Conservation (phyloP, 2,329 filamentous ascomycete species). For the Penicillium polonicum region DNA sequence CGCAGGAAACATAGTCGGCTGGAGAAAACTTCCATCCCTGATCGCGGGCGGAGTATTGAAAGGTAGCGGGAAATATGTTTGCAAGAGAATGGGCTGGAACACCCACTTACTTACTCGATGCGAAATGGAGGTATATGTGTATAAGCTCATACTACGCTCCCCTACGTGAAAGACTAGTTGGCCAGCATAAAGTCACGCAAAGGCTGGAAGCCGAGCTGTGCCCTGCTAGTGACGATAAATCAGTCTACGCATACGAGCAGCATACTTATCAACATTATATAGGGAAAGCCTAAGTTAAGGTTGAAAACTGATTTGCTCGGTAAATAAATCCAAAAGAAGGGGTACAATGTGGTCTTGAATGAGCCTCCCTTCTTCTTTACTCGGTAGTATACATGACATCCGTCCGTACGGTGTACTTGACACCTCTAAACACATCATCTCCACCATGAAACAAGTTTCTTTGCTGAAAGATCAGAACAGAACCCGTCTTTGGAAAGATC, state of each 20-base stretch:
- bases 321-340: neutral
- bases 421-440: slow-evolving; percentile 54
- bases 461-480: slow-evolving; percentile 59
- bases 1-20: slow-evolving; percentile 21
- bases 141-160: slow-evolving; percentile 41
- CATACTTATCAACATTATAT: no score
- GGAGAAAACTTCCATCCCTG: slow-evolving; percentile 35
- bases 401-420: slow-evolving; percentile 57
- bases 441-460: slow-evolving; percentile 53
- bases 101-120: slow-evolving; percentile 39
- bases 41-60: slow-evolving; percentile 46
- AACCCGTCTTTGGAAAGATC: slow-evolving; percentile 52
- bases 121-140: slow-evolving; percentile 46
- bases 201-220: slow-evolving; percentile 8
- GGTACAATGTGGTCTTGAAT: no score
- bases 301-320: no score
- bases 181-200: slow-evolving; percentile 14
- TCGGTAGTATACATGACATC: slow-evolving; percentile 52
- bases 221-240: neutral
- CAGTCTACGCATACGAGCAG: neutral
- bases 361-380: neutral
- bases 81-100: slow-evolving; percentile 46
- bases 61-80: slow-evolving; percentile 38
- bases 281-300: neutral
- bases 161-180: slow-evolving; percentile 49